Evolutionary conservation across 2,329 filamentous ascomycete genomes (phyloP).

Genomic region (Madurella fahalii): DNA sequence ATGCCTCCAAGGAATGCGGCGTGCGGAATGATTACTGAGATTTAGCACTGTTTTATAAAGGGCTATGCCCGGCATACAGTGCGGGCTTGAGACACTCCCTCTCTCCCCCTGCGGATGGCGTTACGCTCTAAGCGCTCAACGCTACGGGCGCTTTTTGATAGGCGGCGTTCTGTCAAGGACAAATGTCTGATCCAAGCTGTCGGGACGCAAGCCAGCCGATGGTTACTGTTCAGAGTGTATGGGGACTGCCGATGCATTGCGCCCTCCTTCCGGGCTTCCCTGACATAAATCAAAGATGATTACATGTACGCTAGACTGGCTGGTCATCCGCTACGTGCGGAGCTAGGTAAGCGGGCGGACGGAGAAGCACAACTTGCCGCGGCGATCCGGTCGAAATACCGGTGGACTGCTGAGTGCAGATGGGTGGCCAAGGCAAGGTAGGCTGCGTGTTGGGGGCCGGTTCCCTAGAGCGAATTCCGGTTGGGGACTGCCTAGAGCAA

Average conservation of each 20-base stretch:
- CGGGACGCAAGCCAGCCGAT: too few species aligned
- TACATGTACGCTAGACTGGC: too few species aligned
- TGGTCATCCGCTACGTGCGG: too few species aligned
- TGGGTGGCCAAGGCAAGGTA: neutral
- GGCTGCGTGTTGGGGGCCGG: neutral
- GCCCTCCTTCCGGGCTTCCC: too few species aligned
- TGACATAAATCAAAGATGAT: neutral
- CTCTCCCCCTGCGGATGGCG: neutral
- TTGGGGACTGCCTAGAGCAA: neutral
- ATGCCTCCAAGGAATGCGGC: neutral
- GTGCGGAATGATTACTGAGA: neutral
- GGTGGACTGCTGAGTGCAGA: neutral
- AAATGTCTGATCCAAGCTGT: slow-evolving; percentile 11
- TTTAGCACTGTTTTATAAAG: neutral
- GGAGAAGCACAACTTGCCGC: neutral
- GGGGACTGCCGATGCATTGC: too few species aligned
- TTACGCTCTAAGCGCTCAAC: neutral
- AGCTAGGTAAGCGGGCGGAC: neutral
- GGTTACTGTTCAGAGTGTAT: too few species aligned
- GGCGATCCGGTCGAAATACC: neutral
- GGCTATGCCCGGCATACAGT: neutral
- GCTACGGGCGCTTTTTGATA: neutral
- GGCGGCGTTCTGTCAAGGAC: neutral
- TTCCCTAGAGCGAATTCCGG: neutral
- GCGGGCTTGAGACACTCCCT: too few species aligned